Percentiles rank a stretch among this genome's conserved stretches.
Conservation (phyloP, 306 rosid genomes). For the Castanospermum australe region DNA sequence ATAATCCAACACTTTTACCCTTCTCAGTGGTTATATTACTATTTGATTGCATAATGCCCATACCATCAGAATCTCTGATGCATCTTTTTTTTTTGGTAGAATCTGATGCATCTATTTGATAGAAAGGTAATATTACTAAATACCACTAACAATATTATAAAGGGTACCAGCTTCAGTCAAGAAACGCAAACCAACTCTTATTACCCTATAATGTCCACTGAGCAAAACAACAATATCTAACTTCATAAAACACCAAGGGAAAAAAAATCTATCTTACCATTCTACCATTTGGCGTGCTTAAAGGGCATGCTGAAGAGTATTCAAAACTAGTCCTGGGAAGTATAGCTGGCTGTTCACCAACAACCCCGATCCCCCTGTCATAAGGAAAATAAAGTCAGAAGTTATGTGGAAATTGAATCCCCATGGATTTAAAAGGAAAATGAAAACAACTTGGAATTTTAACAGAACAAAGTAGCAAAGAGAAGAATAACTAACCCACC, state of each 20-base stretch:
- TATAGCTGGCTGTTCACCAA: slow-evolving; percentile 93
- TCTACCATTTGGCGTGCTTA: slow-evolving; percentile 85
- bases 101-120: neutral
- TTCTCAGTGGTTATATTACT: neutral
- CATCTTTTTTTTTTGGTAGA: too few relatives aligned
- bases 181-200: slow-evolving; percentile 14
- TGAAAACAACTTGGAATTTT: neutral
- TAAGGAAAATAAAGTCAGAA: neutral
- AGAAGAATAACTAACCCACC: slow-evolving; percentile 53
- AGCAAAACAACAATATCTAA: neutral
- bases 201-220: neutral
- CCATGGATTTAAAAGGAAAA: slow-evolving; percentile 8
- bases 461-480: slow-evolving; percentile 20
- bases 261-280: slow-evolving; percentile 61
- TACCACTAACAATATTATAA: neutral
- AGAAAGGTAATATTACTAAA: neutral
- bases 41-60: neutral
- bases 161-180: neutral
- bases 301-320: slow-evolving; percentile 95
- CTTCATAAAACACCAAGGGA: neutral
- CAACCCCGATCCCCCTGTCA: slow-evolving; percentile 92
- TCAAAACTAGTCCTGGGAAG: slow-evolving; percentile 88
- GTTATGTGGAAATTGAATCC: slow-evolving; percentile 4
- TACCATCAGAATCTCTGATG: neutral
- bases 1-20: too few relatives aligned